Conservation (phyloP, 202 grass and related monocot genomes). For the Zizania palustris region DNA sequence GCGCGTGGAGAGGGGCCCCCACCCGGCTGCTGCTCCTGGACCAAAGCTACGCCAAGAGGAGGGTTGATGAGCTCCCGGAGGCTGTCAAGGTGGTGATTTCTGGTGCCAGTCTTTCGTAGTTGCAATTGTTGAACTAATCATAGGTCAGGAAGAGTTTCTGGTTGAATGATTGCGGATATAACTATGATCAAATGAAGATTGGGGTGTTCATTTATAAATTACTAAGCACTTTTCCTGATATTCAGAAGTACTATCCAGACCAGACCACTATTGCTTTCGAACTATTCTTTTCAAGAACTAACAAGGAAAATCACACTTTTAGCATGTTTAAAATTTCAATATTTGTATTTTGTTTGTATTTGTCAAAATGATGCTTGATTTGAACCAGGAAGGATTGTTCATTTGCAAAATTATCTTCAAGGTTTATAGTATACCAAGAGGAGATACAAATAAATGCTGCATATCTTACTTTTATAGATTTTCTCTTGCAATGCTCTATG, state of each 20-base stretch:
- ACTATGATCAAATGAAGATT: neutral
- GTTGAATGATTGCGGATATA: neutral
- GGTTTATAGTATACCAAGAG: neutral
- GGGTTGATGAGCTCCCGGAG: slow-evolving; percentile 61
- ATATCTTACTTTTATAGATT: neutral
- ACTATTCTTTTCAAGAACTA: slow-evolving; percentile 23
- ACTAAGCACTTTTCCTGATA: neutral
- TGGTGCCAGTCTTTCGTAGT: neutral
- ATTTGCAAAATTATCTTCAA: slow-evolving; percentile 20
- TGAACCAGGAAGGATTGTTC: neutral
- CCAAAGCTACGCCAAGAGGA: slow-evolving; percentile 59
- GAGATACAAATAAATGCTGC: neutral
- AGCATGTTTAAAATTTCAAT: slow-evolving; percentile 14
- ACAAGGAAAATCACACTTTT: neutral
- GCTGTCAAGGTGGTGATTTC: slow-evolving; percentile 65
- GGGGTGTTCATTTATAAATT: neutral
- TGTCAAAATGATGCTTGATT: neutral
- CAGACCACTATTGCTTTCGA: neutral
- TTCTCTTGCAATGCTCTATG: neutral
- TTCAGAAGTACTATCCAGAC: neutral
- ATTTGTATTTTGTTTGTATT: neutral
- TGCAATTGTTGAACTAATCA: slow-evolving; percentile 3
- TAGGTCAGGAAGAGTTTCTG: neutral
- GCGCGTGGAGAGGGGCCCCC: slow-evolving; percentile 42
- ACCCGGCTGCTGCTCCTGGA: slow-evolving; percentile 79